Conservation (phyloP, 306 rosid genomes). For the Sicyos baderoa region DNA sequence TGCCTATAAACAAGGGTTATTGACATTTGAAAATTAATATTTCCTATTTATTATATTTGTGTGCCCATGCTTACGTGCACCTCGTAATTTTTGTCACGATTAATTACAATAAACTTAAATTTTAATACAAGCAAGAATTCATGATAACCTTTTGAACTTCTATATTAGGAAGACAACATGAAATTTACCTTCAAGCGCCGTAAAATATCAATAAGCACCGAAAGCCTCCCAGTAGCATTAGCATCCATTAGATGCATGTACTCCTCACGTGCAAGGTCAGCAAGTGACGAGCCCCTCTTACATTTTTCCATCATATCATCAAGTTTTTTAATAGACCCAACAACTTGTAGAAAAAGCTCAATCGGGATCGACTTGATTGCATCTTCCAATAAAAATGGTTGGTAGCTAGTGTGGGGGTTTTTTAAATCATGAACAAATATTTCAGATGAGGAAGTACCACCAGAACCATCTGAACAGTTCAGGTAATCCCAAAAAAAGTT, state of each 20-base stretch:
- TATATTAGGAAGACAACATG: not conserved
- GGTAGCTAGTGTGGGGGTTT: conserved; percentile 56
- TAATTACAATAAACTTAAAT: not conserved
- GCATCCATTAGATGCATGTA: conserved; percentile 66
- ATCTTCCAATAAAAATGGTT: conserved; percentile 56
- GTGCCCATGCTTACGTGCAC: no score
- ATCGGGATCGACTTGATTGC: conserved; percentile 64
- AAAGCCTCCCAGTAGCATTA: conserved; percentile 76
- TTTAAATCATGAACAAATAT: conserved; percentile 24
- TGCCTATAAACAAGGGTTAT: not conserved
- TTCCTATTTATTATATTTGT: no score
- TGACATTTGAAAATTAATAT: not conserved
- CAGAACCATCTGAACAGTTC: conserved; percentile 30
- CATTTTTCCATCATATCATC: conserved; percentile 78
- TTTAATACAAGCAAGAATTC: not conserved
- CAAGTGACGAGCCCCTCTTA: conserved; percentile 63
- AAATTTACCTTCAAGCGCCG: conserved; percentile 72
- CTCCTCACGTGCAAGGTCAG: conserved; percentile 62
- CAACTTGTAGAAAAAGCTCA: conserved; percentile 90
- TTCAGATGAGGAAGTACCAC: conserved; percentile 35
- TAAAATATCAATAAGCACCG: conserved; percentile 71
- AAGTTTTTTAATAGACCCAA: conserved; percentile 53
- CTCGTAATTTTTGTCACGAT: not conserved
- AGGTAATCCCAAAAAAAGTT: conserved; percentile 72
- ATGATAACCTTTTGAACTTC: not conserved